Base-by-base conservation (phyloP, 805 yeast genomes). In the Lachancea mirantina region DNA sequence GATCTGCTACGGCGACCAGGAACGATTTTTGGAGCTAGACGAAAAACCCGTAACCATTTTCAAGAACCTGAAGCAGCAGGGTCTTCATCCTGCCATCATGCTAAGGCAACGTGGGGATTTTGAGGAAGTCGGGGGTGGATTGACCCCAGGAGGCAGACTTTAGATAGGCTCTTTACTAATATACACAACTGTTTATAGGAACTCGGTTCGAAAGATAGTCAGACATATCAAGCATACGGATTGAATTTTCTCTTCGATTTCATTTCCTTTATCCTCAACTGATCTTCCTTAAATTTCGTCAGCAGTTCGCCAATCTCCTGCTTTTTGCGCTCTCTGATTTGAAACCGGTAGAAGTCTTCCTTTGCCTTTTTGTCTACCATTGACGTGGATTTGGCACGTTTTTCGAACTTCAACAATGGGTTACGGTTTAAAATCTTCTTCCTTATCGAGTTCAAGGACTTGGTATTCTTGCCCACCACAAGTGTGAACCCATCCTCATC, bases 401-500 rank as follows among this genome's bases (percentile, higher is more conserved):
- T 47, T 26, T 52, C 54, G 38, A 54, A 52, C 31, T 54, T 57
- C 10, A 55, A 45, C 23, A 57, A 29, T 28, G 62, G 62, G 26
- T 57, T 57, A 25, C 39, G 54, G 33, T 57, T 53, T 21, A 57
- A 36, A 14, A 55, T 50, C 33, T 55, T 54, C 39, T 51, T 55
- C 40, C 53, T 47, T 25, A 55, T 49, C 9, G 60, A 51, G 30
- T 56, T 57, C 56, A 79, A 73, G 2, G 92, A 77, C 66, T 84
- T 85, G 42, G 95, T 73, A 52, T 84, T 88, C 30, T 84, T 70
- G 8, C 92, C 85, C 14, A 87, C 94, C 26, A 88, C 97, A 50
- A 83, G 62, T 1, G 95, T 85, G 61, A 88, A 88, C 2, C 96
- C 97, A 55, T 88, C 96, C 43, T 82, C 96, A 55, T 88, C 97